Evolutionary conservation across 306 rosid genomes (phyloP), one percentile per base, ranked within the genome.

Genomic region (Carpinus viminea): DNA sequence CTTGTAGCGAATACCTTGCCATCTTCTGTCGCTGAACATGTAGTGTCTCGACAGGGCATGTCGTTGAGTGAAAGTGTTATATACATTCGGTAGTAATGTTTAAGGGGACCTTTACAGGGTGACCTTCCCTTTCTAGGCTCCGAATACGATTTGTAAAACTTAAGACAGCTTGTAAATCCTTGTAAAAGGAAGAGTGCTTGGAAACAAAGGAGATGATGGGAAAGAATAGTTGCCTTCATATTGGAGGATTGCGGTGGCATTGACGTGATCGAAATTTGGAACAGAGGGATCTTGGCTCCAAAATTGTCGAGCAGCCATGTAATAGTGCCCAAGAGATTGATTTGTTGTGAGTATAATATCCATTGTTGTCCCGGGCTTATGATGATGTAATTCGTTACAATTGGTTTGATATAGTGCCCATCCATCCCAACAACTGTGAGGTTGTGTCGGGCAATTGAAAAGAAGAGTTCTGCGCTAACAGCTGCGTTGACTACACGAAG

Each of bases 321-420:
- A 90, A 65, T 88, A 90, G 31, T 52, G 79, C 69, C 80, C 73
- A 2, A 68, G 83, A 1, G 78, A 13, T 62, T 86, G 87, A 76
- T 83, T 86, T 2, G 92, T 81, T 36, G 79, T 3, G 52, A 89
- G 36, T 50, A 89, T 74, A 1, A 73, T 61, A 26, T 89, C 92
- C 60, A 84, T 84, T 7, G 92, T 70, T 89, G 90, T 12, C 92
- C 89, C 26, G 90, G 92, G 12, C 86, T 34, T 68, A 89, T 89
- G 65, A 81, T n/a, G 31, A 89, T 83, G 79, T 76, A 84, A 43
- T 60, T 72, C 51, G 59, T 82, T 18, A 56, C 15, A 15, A 86
- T 8, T 9, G 83, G 92, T 81, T 81, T 83, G 2, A 81, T 66
- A 66, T 86, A 89, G 64, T 73, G 5, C 1, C 85, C 84, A 68